Percentiles rank a stretch among this genome's conserved stretches.
These are phyloP conservation scores for Elongisporangium senticosum DNA, from an alignment of 352 stramenopile species.

Conservation along the genomic window DNA sequence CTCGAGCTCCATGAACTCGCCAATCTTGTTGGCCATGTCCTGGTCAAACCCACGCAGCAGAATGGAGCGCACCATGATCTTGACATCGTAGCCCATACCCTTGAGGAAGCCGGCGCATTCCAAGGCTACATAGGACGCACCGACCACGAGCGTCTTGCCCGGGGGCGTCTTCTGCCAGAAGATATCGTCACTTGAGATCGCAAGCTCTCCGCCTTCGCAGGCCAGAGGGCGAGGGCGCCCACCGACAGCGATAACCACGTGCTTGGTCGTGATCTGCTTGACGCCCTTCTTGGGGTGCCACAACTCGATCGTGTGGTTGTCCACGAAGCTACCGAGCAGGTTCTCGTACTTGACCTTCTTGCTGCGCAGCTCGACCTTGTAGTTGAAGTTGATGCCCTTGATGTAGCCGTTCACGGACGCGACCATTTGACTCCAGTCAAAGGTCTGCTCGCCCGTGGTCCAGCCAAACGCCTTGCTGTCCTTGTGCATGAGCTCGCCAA, in stretches of 20 bases:
- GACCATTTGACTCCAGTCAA: slow-evolving; percentile 91
- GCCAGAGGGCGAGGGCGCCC: slow-evolving; percentile 87
- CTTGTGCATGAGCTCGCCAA: slow-evolving; percentile 85
- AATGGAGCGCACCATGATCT: slow-evolving; percentile 96
- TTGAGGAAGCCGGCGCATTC: slow-evolving; percentile 97
- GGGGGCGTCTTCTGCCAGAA: slow-evolving; percentile 83
- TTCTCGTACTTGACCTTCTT: slow-evolving; percentile 95
- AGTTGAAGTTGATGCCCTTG: slow-evolving; percentile 98
- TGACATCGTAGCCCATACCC: slow-evolving; percentile 94
- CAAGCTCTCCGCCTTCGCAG: slow-evolving; percentile 89
- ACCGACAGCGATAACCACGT: slow-evolving; percentile 95
- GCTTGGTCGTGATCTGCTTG: slow-evolving; percentile 86
- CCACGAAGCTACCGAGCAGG: slow-evolving; percentile 90
- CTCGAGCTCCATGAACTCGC: slow-evolving; percentile 89
- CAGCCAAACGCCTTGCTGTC: slow-evolving; percentile 90
- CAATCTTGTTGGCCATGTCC: slow-evolving; percentile 94
- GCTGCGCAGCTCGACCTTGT: slow-evolving; percentile 94
- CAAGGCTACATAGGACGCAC: slow-evolving; percentile 97
- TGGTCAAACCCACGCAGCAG: slow-evolving; percentile 97
- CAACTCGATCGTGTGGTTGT: slow-evolving; percentile 91
- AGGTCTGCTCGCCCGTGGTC: slow-evolving; percentile 35
- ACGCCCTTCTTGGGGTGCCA: slow-evolving; percentile 87
- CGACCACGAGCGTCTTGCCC: slow-evolving; percentile 96
- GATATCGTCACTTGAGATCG: slow-evolving; percentile 90
- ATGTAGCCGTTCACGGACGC: slow-evolving; percentile 97